A percentile compares a stretch with the other conserved stretches of the same genome.
These are phyloP conservation scores for Haplosporangium gracile DNA, from an alignment of 192 early-diverging fungal species.

Conservation along the genomic window DNA sequence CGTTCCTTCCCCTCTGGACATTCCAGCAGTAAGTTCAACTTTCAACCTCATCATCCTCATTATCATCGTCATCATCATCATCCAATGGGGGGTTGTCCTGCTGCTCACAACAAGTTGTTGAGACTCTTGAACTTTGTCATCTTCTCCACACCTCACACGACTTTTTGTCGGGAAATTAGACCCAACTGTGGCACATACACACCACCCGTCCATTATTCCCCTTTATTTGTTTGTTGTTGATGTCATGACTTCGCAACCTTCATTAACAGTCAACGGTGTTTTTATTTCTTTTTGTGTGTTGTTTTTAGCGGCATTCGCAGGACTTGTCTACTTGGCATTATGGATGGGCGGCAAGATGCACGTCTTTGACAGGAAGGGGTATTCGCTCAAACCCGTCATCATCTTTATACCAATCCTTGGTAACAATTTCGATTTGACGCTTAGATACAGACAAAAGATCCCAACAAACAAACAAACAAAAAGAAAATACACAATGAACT, in stretches of 20 bases:
- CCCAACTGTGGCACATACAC: not conserved
- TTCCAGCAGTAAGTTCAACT: constrained; percentile 67
- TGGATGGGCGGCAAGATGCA: constrained; percentile 82
- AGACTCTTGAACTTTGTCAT: not conserved
- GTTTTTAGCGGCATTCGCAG: constrained; percentile 72
- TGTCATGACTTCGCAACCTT: not conserved
- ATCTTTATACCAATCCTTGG: constrained; percentile 65
- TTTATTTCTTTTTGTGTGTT: not conserved
- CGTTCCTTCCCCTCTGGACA: constrained; percentile 92
- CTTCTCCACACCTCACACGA: not conserved
- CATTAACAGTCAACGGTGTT: not conserved
- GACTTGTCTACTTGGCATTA: constrained; percentile 74
- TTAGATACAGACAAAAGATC: not conserved
- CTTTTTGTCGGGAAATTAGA: not conserved
- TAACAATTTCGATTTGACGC: not conserved
- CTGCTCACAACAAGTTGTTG: no score
- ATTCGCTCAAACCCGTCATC: constrained; percentile 78
- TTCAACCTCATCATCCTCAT: not conserved
- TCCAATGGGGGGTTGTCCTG: no score
- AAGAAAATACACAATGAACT: not conserved
- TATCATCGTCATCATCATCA: not conserved
- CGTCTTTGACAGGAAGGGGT: constrained; percentile 72
- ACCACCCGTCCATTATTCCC: not conserved
- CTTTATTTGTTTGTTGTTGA: not conserved
- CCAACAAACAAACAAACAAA: not conserved